Percentiles rank a stretch among this genome's conserved stretches.
Evolutionary conservation across 192 early-diverging fungal genomes (phyloP).

Genomic region (Kickxella alabastrina): DNA sequence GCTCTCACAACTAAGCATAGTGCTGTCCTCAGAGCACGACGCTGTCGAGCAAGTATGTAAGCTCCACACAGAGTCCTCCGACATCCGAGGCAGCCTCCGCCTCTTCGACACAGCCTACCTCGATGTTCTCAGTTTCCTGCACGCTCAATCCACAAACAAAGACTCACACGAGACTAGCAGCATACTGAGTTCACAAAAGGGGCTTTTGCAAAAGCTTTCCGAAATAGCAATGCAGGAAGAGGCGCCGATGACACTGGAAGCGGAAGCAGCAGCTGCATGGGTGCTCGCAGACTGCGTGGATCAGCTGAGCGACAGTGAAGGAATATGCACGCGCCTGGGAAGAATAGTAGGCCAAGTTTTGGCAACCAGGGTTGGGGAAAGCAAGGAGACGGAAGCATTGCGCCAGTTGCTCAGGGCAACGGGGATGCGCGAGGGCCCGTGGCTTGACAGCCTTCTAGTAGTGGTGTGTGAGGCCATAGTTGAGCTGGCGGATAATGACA

Average conservation of each 20-base stretch:
- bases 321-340: background rate
- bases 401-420: background rate
- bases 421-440: background rate
- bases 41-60: background rate
- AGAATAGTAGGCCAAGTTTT: background rate
- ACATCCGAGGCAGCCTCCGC: slow-evolving; percentile 28
- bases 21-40: too few species aligned
- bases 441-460: slow-evolving; percentile 1
- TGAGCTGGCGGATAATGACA: background rate
- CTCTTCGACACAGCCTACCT: slow-evolving; percentile 29
- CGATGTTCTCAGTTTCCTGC: slow-evolving; percentile 4
- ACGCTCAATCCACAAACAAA: background rate
- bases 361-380: background rate
- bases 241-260: background rate
- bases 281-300: too few species aligned
- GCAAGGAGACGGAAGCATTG: background rate
- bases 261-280: background rate
- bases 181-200: too few species aligned
- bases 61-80: slow-evolving; percentile 9
- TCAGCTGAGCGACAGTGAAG: too few species aligned
- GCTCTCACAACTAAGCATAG: too few species aligned
- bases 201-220: too few species aligned
- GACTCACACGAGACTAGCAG: too few species aligned
- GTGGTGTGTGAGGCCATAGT: slow-evolving; percentile 2
- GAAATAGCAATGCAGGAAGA: too few species aligned